Conservation (phyloP, 2,329 filamentous ascomycete species). For the Pyrenochaeta sp. region DNA sequence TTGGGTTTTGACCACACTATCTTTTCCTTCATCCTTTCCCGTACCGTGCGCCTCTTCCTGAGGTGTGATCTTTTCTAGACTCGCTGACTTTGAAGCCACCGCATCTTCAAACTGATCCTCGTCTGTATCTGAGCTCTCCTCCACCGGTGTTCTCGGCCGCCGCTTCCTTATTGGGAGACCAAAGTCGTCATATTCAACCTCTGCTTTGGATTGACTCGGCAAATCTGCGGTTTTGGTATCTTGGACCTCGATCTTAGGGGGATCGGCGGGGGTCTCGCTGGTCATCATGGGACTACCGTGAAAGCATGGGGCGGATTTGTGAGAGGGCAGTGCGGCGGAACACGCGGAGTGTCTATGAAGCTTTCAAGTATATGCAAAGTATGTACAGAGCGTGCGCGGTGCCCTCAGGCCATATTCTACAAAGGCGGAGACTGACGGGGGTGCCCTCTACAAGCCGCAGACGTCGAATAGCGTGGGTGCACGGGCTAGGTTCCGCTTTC, state of each 20-base stretch:
- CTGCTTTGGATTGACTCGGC: conserved; percentile 18
- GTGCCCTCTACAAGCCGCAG: conserved; percentile 21
- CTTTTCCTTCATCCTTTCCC: conserved; percentile 6
- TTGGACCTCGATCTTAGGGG: conserved; percentile 36
- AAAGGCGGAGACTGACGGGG: conserved; percentile 25
- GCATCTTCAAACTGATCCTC: conserved; percentile 42
- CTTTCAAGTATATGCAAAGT: conserved; percentile 4
- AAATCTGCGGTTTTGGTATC: conserved; percentile 16
- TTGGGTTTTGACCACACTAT: conserved; percentile 6
- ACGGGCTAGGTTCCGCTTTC: conserved; percentile 15
- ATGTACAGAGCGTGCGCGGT: conserved; percentile 14
- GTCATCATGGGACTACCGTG: conserved; percentile 31
- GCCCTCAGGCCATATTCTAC: conserved; percentile 19
- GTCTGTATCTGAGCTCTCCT: conserved; percentile 35
- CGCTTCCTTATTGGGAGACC: conserved; percentile 70
- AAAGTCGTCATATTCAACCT: conserved; percentile 72
- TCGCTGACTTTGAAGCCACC: conserved; percentile 29
- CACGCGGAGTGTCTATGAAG: background rate
- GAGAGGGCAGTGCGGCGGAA: conserved; percentile 1
- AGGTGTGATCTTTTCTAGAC: conserved; percentile 39
- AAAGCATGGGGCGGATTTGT: conserved; percentile 15
- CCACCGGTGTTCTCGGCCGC: conserved; percentile 36
- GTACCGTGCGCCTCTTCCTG: conserved; percentile 26
- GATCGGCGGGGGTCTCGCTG: conserved; percentile 39
- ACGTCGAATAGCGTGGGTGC: conserved; percentile 12